Evolutionary conservation across 2,329 filamentous ascomycete species (phyloP), one percentile per base, ranked within the genome.

Genomic region (Teratosphaeriaceae sp.): DNA sequence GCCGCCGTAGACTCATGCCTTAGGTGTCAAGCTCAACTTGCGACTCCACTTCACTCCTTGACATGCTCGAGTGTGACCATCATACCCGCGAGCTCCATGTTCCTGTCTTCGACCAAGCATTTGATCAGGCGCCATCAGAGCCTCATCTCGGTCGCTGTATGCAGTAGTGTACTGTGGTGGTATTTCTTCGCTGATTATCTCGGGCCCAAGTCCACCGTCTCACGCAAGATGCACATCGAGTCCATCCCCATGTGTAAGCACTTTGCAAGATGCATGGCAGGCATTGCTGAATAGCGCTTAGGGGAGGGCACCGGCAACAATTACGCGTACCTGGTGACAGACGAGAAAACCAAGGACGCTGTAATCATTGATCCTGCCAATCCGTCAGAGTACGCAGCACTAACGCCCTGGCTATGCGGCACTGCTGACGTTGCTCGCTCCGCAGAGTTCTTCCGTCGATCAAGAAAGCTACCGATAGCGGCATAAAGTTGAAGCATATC

Each of bases 211-310:
- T 47, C 51, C 43, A 45, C 43, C 23, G 40, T 20, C 24, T 27
- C 44, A 24, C 48, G 55, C 46, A 61, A 61, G 46, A 92, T 92
- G 86, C 85, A 90, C 78, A 84, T 90, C 69, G 78, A 86, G 67
- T 85, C 84, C 54, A 90, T 92, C 67, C 85, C 85, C 44, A 90
- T 92, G 85, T 90, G 86, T 88, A 78, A 60, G 80, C 12, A n/a
- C n/a, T n/a, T n/a, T n/a, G n/a, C n/a, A n/a, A n/a, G n/a, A n/a
- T n/a, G n/a, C n/a, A n/a, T n/a, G n/a, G n/a, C n/a, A n/a, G n/a
- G n/a, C n/a, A n/a, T n/a, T n/a, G n/a, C 38, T n/a, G n/a, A n/a
- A n/a, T n/a, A n/a, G n/a, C n/a, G n/a, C n/a, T n/a, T n/a, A 89
- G 85, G 85, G 84, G 80, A 78, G 69, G 85, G 85, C 41, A 81